Evolutionary conservation across 176 grass and related monocot species (phyloP).

Genomic region (Musa acuminata): DNA sequence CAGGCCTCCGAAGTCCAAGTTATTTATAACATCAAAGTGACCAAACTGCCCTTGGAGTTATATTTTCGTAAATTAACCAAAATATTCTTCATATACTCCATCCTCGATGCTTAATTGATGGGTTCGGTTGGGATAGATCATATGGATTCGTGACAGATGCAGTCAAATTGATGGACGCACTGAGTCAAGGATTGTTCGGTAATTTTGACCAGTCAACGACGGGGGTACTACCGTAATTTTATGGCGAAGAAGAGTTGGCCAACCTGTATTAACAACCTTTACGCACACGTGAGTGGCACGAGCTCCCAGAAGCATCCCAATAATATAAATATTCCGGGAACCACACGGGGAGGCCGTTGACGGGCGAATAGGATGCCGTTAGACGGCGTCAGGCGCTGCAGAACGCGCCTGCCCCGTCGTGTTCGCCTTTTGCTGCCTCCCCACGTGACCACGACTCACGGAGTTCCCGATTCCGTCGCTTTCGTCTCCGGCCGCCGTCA

Average conservation of each 20-base stretch:
- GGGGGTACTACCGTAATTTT: too few species aligned
- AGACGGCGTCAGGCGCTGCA: neutral
- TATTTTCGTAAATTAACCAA: neutral
- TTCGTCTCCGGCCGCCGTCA: neutral
- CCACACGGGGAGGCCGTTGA: neutral
- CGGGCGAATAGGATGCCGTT: neutral
- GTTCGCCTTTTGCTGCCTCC: neutral
- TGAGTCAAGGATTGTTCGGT: neutral
- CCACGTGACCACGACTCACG: neutral
- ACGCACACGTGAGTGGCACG: neutral
- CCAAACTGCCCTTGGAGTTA: constrained; percentile 14
- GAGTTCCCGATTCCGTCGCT: neutral
- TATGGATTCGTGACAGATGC: neutral
- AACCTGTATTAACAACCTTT: neutral
- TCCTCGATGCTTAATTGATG: too few species aligned
- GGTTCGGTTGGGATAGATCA: neutral
- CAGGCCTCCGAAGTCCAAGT: neutral
- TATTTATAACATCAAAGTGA: constrained; percentile 31
- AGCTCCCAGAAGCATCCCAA: neutral
- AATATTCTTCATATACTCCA: neutral
- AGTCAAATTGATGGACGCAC: neutral
- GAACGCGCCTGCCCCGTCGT: neutral
- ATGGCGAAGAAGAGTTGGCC: neutral
- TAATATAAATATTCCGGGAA: neutral
- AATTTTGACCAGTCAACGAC: too few species aligned